phyloP scores from a whole-genome alignment of 2,329 filamentous ascomycete species.

The Diaporthe ilicicola region DNA sequence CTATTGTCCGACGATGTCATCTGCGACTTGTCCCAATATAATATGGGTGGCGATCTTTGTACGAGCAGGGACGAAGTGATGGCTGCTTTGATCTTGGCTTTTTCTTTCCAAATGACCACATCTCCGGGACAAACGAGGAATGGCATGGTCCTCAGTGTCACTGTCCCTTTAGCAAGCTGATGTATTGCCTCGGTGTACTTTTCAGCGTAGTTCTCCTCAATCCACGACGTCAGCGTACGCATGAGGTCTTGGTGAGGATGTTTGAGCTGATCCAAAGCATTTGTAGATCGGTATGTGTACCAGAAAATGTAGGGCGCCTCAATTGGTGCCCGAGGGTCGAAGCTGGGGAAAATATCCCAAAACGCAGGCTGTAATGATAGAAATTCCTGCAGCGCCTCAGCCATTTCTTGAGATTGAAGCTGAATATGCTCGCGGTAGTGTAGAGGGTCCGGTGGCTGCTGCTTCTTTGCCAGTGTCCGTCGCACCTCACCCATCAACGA shows the following conservation, averaged over 20 bases:
- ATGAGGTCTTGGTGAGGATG: background rate
- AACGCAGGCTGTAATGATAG: background rate
- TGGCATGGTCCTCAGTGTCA: background rate
- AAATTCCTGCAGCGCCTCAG: background rate
- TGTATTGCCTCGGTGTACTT: background rate
- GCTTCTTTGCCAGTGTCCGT: background rate
- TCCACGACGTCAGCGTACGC: background rate
- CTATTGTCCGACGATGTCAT: background rate
- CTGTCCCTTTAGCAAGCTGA: background rate
- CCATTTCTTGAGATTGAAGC: background rate
- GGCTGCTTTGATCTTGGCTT: background rate
- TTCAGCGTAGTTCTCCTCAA: background rate
- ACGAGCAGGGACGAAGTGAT: background rate
- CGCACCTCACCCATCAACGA: background rate
- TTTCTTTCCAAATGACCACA: background rate
- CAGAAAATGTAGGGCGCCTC: background rate
- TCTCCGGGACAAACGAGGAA: background rate
- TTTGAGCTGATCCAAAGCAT: background rate
- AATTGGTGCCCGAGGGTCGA: background rate
- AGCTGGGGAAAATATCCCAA: background rate
- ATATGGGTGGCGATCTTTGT: background rate
- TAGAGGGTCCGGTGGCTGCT: background rate
- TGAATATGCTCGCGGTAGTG: background rate
- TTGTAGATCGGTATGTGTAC: background rate
- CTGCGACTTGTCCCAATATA: background rate